Conservation (phyloP, 176 grass and related monocot genomes). For the Metroxylon sagu region DNA sequence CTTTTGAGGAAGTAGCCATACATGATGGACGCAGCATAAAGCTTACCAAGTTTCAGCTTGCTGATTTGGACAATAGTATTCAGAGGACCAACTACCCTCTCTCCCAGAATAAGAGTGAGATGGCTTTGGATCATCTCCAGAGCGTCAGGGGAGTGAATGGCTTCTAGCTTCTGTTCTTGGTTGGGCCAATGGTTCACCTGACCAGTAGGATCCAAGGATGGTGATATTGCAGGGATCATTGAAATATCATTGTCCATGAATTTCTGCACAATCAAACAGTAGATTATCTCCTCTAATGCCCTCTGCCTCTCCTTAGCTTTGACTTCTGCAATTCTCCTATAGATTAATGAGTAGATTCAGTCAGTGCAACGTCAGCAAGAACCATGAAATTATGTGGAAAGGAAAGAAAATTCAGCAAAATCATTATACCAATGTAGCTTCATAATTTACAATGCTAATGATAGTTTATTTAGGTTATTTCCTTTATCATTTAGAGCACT, state of each 20-base stretch:
- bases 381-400: neutral
- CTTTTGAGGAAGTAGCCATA: no score
- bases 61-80: slow-evolving; percentile 72
- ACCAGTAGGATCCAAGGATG: slow-evolving; percentile 29
- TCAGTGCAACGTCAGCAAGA: neutral
- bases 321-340: slow-evolving; percentile 94
- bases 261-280: slow-evolving; percentile 77
- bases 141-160: slow-evolving; percentile 69
- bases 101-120: slow-evolving; percentile 72
- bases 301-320: slow-evolving; percentile 89
- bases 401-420: neutral
- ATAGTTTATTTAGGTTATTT: no score
- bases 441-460: no score
- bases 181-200: slow-evolving; percentile 50
- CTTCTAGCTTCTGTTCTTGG: slow-evolving; percentile 70
- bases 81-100: slow-evolving; percentile 53
- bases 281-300: slow-evolving; percentile 82
- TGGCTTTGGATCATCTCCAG: slow-evolving; percentile 92
- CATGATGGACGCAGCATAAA: slow-evolving; percentile 95
- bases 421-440: no score
- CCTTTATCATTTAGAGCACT: no score
- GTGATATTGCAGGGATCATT: slow-evolving; percentile 61
- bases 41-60: slow-evolving; percentile 91
- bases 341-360: slow-evolving; percentile 21
- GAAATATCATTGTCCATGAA: slow-evolving; percentile 74